These are phyloP conservation scores for Macrolepiota albuminosa DNA, from an alignment of 768 basidiomycete genomes.

Conservation along the genomic window DNA sequence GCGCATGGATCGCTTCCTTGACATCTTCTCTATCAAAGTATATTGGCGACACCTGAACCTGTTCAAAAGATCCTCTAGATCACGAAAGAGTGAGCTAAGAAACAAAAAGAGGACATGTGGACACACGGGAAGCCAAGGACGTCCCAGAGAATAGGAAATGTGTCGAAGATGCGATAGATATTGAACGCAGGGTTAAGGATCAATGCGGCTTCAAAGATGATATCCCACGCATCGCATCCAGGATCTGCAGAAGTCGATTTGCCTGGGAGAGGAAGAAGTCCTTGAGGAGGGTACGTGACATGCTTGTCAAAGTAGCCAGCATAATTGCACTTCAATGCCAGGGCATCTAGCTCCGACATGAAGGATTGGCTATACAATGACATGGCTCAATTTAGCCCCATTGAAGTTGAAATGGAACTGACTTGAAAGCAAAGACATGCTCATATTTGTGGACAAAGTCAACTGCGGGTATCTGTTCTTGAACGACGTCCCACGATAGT, in stretches of 20 bases:
- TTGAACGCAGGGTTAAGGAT: conserved; percentile 71
- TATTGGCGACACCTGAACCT: conserved; percentile 51
- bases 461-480: conserved; percentile 67
- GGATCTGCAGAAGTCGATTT: conserved; percentile 37
- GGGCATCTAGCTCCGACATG: conserved; percentile 51
- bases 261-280: conserved; percentile 63
- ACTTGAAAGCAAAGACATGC: conserved; percentile 73
- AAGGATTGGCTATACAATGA: conserved; percentile 48
- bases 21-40: conserved; percentile 72
- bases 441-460: conserved; percentile 70
- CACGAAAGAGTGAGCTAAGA: not conserved
- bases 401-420: conserved; percentile 13
- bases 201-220: conserved; percentile 58
- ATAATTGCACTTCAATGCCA: conserved; percentile 56
- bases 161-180: conserved; percentile 75
- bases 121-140: conserved; percentile 77
- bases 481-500: conserved; percentile 59
- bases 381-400: not conserved
- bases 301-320: conserved; percentile 55
- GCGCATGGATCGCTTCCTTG: conserved; percentile 68
- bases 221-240: conserved; percentile 66
- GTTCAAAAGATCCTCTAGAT: conserved; percentile 49
- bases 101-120: not conserved
- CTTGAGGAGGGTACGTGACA: conserved; percentile 66
- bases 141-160: conserved; percentile 71